These are phyloP conservation scores for Ceratocystiopsis brevicomis DNA, from an alignment of 2,329 filamentous ascomycete genomes.

Conservation along the genomic window DNA sequence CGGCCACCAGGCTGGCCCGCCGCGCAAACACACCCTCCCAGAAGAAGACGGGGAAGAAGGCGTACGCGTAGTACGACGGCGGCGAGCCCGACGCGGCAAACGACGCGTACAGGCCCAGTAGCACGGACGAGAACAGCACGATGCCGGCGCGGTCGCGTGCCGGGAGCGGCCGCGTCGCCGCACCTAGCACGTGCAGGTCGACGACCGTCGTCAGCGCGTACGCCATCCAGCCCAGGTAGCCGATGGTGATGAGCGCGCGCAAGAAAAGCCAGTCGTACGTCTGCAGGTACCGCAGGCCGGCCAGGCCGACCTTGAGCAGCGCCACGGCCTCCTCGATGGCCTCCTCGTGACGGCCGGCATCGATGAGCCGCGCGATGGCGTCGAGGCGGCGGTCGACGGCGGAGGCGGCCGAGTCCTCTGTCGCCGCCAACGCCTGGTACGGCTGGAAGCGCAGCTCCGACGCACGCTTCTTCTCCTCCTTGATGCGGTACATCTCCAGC, in stretches of 20 bases:
- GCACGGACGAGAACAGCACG: slow-evolving; percentile 52
- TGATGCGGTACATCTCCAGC: slow-evolving; percentile 88
- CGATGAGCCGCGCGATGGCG: slow-evolving; percentile 49
- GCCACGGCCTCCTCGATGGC: slow-evolving; percentile 63
- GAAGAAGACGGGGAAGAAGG: slow-evolving; percentile 80
- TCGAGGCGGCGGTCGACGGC: slow-evolving; percentile 39
- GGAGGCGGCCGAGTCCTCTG: slow-evolving; percentile 19
- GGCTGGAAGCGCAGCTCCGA: slow-evolving; percentile 61
- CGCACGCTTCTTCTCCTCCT: slow-evolving; percentile 66
- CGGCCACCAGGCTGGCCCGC: slow-evolving; percentile 47
- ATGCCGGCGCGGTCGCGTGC: slow-evolving; percentile 41
- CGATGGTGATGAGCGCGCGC: slow-evolving; percentile 67
- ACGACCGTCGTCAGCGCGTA: slow-evolving; percentile 81
- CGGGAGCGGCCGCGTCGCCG: slow-evolving; percentile 40
- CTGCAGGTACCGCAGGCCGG: slow-evolving; percentile 81
- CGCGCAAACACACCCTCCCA: slow-evolving; percentile 90
- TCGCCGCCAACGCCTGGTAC: slow-evolving; percentile 39
- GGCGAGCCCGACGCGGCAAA: slow-evolving; percentile 68
- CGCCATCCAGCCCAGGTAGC: slow-evolving; percentile 89
- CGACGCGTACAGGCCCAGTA: slow-evolving; percentile 60
- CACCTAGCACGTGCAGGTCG: slow-evolving; percentile 69
- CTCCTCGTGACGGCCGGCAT: slow-evolving; percentile 45
- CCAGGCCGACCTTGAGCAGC: slow-evolving; percentile 57
- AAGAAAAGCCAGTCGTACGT: slow-evolving; percentile 98
- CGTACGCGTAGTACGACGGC: slow-evolving; percentile 73